Conservation (phyloP, 768 basidiomycete genomes). For the Hericium rajendrae region DNA sequence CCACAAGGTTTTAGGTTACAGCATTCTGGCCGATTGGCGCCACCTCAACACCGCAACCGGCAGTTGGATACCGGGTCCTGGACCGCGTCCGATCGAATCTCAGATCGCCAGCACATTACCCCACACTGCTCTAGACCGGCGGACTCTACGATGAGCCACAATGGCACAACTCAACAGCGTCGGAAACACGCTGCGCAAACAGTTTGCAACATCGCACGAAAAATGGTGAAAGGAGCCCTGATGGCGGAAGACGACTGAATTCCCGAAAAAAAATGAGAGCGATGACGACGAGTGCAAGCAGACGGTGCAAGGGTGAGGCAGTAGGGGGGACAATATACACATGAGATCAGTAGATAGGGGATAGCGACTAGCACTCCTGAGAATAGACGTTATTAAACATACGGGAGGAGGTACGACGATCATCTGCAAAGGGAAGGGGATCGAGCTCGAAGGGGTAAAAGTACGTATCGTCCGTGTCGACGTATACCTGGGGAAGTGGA, state of each 20-base stretch:
- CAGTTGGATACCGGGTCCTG: background rate
- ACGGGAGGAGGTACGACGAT: conserved; percentile 31
- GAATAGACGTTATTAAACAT: conserved; percentile 30
- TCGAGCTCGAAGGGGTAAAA: conserved; percentile 62
- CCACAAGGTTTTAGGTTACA: background rate
- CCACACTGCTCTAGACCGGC: background rate
- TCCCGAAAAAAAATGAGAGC: background rate
- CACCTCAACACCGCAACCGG: background rate
- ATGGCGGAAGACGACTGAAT: background rate
- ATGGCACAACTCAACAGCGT: too few species aligned
- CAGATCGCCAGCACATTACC: background rate
- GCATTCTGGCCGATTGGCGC: background rate
- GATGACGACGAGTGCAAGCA: conserved; percentile 4
- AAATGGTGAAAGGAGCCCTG: too few species aligned
- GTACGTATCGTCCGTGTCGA: conserved; percentile 48
- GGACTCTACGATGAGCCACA: too few species aligned
- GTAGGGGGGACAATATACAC: conserved; percentile 16
- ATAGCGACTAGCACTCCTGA: conserved; percentile 48
- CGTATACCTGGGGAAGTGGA: conserved; percentile 48
- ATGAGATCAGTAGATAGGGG: conserved; percentile 9
- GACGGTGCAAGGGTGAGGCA: conserved; percentile 1
- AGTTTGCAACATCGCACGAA: too few species aligned
- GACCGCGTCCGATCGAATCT: background rate
- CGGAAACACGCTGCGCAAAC: too few species aligned
- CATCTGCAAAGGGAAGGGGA: conserved; percentile 58